Evolutionary conservation across 116 monocot species (phyloP), one percentile per base, ranked within the genome.

Genomic region (Dioscorea cayenensis): DNA sequence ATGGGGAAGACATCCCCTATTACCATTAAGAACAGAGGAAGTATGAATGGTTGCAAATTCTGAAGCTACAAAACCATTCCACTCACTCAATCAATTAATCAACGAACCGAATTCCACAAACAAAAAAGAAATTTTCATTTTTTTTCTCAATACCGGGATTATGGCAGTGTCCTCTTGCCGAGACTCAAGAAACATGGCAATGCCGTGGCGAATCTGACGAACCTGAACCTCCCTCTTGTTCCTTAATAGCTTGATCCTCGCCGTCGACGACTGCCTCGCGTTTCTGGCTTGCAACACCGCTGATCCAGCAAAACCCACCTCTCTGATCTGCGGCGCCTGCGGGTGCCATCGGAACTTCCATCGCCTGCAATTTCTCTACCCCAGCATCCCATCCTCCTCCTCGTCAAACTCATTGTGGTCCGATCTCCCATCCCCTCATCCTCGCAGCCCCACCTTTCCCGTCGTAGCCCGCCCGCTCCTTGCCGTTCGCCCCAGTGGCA

Each of bases 161-260:
- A 85, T 80, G 0, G 94, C 94, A 13, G 87, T 94, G 61, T 85
- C 83, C 21, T 90, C 90, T 66, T 80, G 87, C 14, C 79, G 75
- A 38, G 81, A 77, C 29, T 77, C 74, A 38, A 94, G 83, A 27
- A 94, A 85, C 72, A 63, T 21, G 48, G 90, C 87, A 49, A 94
- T 75, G 66, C 90, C 94, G 71, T 85, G 85, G 59, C 85, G 71
- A 90, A 94, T 90, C 82, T 88, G 83, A 63, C 81, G 73, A 60
- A 94, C 76, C 67, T 80, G 84, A 49, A 66, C 79, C 74, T 89
- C 85, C 50, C 89, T 79, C 80, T 72, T 68, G 76, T 89, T 89
- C 77, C 85, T 79, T 70, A 94, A 75, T 9, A 89, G 82, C 79
- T 89, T 89, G 22, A 89, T 85, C 77, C 89, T 76, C 22, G 89